Evolutionary conservation across 2,329 filamentous ascomycete species (phyloP).

Genomic region (Metarhizium robertsii): DNA sequence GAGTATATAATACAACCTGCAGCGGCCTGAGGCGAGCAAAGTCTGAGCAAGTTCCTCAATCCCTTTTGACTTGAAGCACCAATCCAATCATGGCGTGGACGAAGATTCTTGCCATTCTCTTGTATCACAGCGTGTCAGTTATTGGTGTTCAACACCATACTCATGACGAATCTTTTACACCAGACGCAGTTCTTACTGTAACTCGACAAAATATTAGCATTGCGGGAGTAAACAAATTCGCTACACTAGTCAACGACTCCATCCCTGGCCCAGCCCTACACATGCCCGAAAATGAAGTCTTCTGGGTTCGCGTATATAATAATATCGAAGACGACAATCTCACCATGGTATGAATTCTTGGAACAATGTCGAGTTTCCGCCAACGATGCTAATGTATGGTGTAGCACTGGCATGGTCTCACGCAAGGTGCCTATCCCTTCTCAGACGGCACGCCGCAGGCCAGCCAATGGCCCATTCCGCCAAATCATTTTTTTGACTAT

Average conservation of each 20-base stretch:
- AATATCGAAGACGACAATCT: slow-evolving; percentile 41
- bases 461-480: slow-evolving; percentile 56
- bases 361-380: neutral
- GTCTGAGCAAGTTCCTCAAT: too few relatives aligned
- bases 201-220: slow-evolving; percentile 26
- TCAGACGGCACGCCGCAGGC: slow-evolving; percentile 52
- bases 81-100: neutral
- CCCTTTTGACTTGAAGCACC: too few relatives aligned
- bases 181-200: slow-evolving; percentile 36
- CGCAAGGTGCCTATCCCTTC: slow-evolving; percentile 47
- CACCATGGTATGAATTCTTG: slow-evolving; percentile 38
- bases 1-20: too few relatives aligned
- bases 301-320: slow-evolving; percentile 51
- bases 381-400: neutral
- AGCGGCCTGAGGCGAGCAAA: too few relatives aligned
- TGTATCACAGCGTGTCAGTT: neutral
- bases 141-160: neutral
- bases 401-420: slow-evolving; percentile 62
- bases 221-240: slow-evolving; percentile 5
- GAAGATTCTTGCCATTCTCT: neutral
- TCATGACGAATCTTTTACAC: slow-evolving; percentile 22
- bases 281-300: slow-evolving; percentile 32
- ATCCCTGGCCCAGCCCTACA: slow-evolving; percentile 40
- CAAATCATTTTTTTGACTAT: slow-evolving; percentile 56
- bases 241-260: slow-evolving; percentile 39